Percentiles rank a stretch among this genome's conserved stretches.
phyloP scores from a whole-genome alignment of 2,329 filamentous ascomycete genomes.

The Colletotrichum sp. region DNA sequence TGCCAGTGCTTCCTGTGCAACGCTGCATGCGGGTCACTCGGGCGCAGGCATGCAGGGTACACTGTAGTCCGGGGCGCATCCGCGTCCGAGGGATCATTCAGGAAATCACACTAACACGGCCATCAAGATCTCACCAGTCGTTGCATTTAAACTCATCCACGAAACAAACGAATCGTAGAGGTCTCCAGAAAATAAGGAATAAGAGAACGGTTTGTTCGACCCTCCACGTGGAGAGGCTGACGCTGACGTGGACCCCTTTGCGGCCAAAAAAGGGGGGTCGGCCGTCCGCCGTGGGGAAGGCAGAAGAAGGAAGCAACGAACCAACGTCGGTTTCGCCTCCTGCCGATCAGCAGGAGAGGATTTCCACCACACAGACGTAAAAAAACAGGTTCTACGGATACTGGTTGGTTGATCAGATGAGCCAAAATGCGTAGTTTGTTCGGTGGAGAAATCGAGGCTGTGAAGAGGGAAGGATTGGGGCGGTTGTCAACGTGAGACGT shows the following conservation, averaged over 20 bases:
- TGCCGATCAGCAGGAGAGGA: neutral
- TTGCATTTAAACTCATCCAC: neutral
- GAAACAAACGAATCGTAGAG: neutral
- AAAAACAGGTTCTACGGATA: neutral
- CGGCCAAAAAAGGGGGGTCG: neutral
- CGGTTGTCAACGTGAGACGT: neutral
- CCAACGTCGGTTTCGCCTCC: neutral
- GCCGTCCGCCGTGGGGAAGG: neutral
- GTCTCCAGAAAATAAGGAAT: neutral
- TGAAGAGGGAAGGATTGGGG: neutral
- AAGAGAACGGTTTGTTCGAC: neutral
- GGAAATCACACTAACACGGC: neutral
- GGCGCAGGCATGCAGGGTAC: neutral
- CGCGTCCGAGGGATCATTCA: neutral
- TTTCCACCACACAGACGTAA: neutral
- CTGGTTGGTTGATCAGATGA: neutral
- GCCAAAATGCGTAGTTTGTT: slow-evolving; percentile 1
- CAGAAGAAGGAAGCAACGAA: neutral
- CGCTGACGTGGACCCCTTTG: neutral
- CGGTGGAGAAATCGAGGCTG: slow-evolving; percentile 5
- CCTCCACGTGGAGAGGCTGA: neutral
- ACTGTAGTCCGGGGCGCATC: neutral
- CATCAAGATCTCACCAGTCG: neutral
- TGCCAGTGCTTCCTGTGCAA: neutral
- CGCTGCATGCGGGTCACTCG: neutral